A percentile compares a stretch with the other conserved stretches of the same genome.
phyloP scores from a whole-genome alignment of 2,329 filamentous ascomycete species.

The Endoconidiophora polonica region DNA sequence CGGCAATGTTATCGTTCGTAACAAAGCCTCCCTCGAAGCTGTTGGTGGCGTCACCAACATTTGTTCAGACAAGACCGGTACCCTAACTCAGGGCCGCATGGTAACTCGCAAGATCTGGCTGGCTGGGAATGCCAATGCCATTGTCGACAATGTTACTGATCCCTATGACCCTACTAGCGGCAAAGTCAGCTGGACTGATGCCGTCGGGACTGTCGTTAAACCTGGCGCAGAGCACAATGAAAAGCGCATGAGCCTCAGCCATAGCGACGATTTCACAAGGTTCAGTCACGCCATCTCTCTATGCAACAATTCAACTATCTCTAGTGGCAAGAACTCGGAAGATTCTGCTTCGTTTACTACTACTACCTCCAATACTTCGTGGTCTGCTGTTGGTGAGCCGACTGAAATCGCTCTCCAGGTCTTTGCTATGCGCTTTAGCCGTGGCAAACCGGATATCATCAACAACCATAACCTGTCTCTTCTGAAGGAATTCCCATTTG shows the following conservation, averaged over 20 bases:
- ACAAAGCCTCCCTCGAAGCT: conserved; percentile 47
- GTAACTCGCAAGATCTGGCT: conserved; percentile 47
- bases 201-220: conserved; percentile 15
- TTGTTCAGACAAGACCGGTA: conserved; percentile 56
- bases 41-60: conserved; percentile 55
- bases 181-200: conserved; percentile 27
- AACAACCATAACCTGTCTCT: conserved; percentile 27
- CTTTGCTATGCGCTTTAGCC: conserved; percentile 51
- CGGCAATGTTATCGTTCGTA: conserved; percentile 48
- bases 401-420: conserved; percentile 62
- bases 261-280: conserved; percentile 23
- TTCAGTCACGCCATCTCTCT: conserved; percentile 40
- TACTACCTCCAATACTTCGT: conserved; percentile 21
- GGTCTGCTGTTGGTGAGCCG: conserved; percentile 47
- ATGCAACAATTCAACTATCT: conserved; percentile 42
- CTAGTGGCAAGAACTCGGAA: conserved; percentile 21
- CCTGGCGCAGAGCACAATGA: conserved; percentile 8
- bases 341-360: conserved; percentile 9
- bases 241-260: conserved; percentile 11
- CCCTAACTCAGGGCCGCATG: conserved; percentile 50
- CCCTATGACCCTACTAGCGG: conserved; percentile 46
- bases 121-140: conserved; percentile 33
- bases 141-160: conserved; percentile 37
- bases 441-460: conserved; percentile 27
- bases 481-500: conserved; percentile 53